Evolutionary conservation across 768 basidiomycete genomes (phyloP), one percentile per base, ranked within the genome.

Genomic region (Dentipellis fragilis): DNA sequence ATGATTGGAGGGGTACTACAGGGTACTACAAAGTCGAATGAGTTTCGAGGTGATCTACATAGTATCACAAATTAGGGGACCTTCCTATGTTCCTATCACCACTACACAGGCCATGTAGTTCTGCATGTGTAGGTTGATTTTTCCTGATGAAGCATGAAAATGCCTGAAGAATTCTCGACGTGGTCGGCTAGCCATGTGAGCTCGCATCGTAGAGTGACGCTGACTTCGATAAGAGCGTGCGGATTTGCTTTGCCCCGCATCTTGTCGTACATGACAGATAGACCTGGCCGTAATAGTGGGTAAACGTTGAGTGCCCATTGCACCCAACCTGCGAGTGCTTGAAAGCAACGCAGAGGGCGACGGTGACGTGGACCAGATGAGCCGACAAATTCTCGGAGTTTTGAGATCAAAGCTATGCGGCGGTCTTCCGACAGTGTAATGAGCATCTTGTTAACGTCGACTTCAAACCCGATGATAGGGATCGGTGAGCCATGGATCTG

Each of bases 381-480:
- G 1, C 2, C 12, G 8, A 46, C 8, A n/a, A 52, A 52, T 7
- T 36, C 34, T 21, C 39, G 52, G 40, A 54, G 17, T 10, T n/a
- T 23, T 2, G n/a, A 14, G 22, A 54, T 22, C 5, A 42, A n/a
- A 9, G 12, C 22, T 1, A 1, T 22, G 34, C n/a, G 12, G 17
- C 14, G n/a, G 1, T 42, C 39, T 1, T 67, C 59, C 56, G 55
- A 75, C 14, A 71, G 67, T 10, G 65, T 65, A 5, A 77, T 60
- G 0, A 72, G 74, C 50, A 74, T 67, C 1, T 59, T 51, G 2
- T 71, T 72, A 0, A 74, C 74, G 1, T 72, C 63, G 12, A 72
- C 29, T 7, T 71, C 65, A n/a, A 74, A 59, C 1, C 64, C 11
- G 50, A 4, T 69, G 65, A 2, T 71, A 71, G 1, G 59, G 14